Conservation (phyloP, 192 early-diverging fungal species). For the Dissophora ornata region DNA sequence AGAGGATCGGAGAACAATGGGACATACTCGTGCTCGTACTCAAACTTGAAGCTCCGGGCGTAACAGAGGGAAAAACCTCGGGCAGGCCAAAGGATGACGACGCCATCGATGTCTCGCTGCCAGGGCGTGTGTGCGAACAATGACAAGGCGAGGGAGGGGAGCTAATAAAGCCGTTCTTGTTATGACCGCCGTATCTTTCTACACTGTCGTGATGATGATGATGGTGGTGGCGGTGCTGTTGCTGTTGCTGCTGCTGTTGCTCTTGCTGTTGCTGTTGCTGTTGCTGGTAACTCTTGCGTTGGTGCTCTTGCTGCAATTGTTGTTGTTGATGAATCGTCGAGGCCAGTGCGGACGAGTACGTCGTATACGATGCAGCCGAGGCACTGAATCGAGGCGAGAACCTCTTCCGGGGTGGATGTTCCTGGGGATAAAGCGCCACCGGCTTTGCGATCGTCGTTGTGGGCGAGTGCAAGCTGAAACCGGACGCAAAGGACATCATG, state of each 20-base stretch:
- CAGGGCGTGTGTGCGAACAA: not conserved
- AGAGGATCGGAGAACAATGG: conserved; percentile 32
- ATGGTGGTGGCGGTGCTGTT: not conserved
- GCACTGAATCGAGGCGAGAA: conserved; percentile 31
- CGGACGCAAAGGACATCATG: conserved; percentile 33
- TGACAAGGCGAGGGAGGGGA: conserved; percentile 26
- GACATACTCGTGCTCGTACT: conserved; percentile 16
- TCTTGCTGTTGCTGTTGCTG: conserved; percentile 8
- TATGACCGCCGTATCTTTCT: not conserved
- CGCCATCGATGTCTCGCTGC: not conserved
- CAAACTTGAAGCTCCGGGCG: too few species aligned
- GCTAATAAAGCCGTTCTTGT: not conserved
- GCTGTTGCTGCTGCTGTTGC: conserved; percentile 21
- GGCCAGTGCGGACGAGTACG: conserved; percentile 39
- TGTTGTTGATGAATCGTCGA: conserved; percentile 34
- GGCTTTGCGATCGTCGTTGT: conserved; percentile 14
- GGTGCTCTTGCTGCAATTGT: conserved; percentile 20
- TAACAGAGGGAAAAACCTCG: not conserved
- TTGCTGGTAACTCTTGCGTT: conserved; percentile 1
- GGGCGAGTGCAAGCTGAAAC: conserved; percentile 19
- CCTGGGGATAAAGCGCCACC: conserved; percentile 43
- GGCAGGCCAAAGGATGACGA: not conserved
- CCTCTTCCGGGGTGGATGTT: conserved; percentile 34
- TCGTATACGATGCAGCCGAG: conserved; percentile 25
- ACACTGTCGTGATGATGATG: conserved; percentile 1